Base-by-base conservation (phyloP, 2,329 filamentous ascomycete genomes). In the Cryoendolithus antarcticus region DNA sequence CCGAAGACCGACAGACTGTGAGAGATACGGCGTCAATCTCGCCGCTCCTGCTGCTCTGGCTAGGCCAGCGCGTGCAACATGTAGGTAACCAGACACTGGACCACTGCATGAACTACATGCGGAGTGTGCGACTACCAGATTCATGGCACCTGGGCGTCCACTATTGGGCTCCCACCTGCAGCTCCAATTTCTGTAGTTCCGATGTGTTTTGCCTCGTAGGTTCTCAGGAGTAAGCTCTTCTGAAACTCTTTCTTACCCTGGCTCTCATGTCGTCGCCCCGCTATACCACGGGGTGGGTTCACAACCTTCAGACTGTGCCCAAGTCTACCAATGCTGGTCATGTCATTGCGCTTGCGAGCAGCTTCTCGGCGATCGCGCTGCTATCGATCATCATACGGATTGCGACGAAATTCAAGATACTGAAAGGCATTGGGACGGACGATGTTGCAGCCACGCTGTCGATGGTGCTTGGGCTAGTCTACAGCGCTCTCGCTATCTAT, bases 251-350 rank as follows among this genome's bases (percentile, higher is more conserved):
- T 11, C 6, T 11, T 32, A 15, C 13, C 13, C n/a, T 32, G 30
- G 9, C 30, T 32, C n/a, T 11, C n/a, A 32, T 32, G n/a, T 32
- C 30, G 30, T 34, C 9, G 32, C 21, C n/a, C 13, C 32, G 32
- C 13, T 34, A 19, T 19, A 42, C 42, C 13, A 21, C 30, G 11
- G 42, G 42, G 6, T 44, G 42, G 42, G 39, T 46, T 4, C 38
- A 46, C 35, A 41, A 44, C 30, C 44, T 46, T 7, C 9, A 39
- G n/a, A 32, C 11, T 4, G 15, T 32, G 9, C 44, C 44, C 15
- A 15, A 28, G 2, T 27, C 31, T 10, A 40, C 41, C 11, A 37
- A 46, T 19, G 44, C 41, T 19, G 32, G 39, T 4, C 35, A 32
- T 19, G 37, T 46, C 28, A 41, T 46, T 30, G 35, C 44, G 3